A percentile compares a stretch with the other conserved stretches of the same genome.
Evolutionary conservation across 768 basidiomycete genomes (phyloP).

Genomic region (Russula emetica): DNA sequence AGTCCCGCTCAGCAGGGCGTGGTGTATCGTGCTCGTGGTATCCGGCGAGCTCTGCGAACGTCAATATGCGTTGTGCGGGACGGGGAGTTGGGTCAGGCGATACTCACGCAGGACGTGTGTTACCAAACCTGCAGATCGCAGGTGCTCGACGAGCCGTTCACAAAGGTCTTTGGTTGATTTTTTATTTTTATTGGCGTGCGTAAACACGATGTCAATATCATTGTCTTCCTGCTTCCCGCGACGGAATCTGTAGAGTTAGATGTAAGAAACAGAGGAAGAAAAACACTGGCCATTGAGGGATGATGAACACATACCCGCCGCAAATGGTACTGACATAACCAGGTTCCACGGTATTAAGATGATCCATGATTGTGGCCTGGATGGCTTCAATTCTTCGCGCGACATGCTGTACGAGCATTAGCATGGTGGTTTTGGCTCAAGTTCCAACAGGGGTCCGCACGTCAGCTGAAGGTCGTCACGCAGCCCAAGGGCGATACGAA

Average conservation of each 20-base stretch:
- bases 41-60: slow-evolving; percentile 50
- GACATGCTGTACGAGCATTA: slow-evolving; percentile 49
- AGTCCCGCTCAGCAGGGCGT: slow-evolving; percentile 61
- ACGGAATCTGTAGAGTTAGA: slow-evolving; percentile 65
- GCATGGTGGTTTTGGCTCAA: neutral
- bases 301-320: too few relatives aligned
- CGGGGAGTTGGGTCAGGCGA: neutral
- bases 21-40: slow-evolving; percentile 54
- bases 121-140: slow-evolving; percentile 60
- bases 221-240: slow-evolving; percentile 77
- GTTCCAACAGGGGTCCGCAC: slow-evolving; percentile 34
- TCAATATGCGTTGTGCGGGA: neutral
- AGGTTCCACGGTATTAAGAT: too few relatives aligned
- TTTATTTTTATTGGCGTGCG: slow-evolving; percentile 55
- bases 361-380: too few relatives aligned
- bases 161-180: slow-evolving; percentile 61
- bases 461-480: slow-evolving; percentile 51
- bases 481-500: slow-evolving; percentile 57
- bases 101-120: slow-evolving; percentile 78
- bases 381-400: slow-evolving; percentile 67
- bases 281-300: too few relatives aligned
- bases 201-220: slow-evolving; percentile 88
- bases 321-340: too few relatives aligned
- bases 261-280: too few relatives aligned
- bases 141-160: slow-evolving; percentile 50